These are phyloP conservation scores for Penicillium riverlandense DNA, from an alignment of 495 filamentous ascomycete species.

Conservation along the genomic window DNA sequence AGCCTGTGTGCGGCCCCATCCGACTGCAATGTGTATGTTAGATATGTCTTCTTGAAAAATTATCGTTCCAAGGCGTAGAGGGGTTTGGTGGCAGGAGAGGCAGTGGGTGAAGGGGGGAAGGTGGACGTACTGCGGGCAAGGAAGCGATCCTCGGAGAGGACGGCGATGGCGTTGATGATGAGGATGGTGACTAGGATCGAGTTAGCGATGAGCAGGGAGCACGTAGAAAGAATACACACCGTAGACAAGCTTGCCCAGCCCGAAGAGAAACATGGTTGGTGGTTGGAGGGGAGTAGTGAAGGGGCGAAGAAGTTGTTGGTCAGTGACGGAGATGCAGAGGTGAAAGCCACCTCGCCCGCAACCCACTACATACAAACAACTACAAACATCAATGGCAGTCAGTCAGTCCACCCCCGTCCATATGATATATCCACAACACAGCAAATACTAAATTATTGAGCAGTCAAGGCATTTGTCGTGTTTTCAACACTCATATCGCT, in stretches of 20 bases:
- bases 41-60: not conserved
- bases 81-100: no score
- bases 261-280: conserved; percentile 59
- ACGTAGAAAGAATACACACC: conserved; percentile 31
- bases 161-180: conserved; percentile 86
- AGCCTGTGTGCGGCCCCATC: conserved; percentile 59
- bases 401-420: conserved; percentile 6
- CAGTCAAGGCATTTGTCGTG: conserved; percentile 15
- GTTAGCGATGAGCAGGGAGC: conserved; percentile 1
- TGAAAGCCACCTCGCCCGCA: conserved; percentile 3
- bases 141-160: conserved; percentile 96
- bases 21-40: conserved; percentile 48
- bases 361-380: conserved; percentile 1
- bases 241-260: conserved; percentile 65
- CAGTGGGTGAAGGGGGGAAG: not conserved
- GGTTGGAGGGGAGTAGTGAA: conserved; percentile 1
- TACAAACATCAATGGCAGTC: conserved; percentile 11
- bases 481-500: conserved; percentile 62
- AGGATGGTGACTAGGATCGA: conserved; percentile 61
- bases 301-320: conserved; percentile 7
- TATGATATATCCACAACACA: no score
- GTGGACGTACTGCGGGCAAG: conserved; percentile 76
- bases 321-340: conserved; percentile 7
- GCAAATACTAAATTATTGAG: conserved; percentile 1
- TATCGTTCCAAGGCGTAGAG: no score